Percentiles rank a stretch among this genome's conserved stretches.
Conservation (phyloP, 2,329 filamentous ascomycete genomes). For the Alternaria metachromatica region DNA sequence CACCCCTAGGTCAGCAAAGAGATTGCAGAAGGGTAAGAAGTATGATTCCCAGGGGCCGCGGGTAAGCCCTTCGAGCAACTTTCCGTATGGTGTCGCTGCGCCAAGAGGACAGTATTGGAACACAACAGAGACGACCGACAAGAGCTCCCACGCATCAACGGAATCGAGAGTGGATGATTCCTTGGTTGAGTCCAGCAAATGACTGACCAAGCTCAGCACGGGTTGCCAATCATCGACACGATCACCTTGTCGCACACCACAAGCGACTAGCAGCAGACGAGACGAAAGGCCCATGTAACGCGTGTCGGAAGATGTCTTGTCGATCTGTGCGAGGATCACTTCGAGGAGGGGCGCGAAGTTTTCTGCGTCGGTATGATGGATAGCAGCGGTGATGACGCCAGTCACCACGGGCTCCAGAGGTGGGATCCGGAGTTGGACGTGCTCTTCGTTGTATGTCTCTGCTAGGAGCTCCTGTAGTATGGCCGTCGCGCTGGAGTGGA, state of each 20-base stretch:
- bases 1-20: constrained; percentile 75
- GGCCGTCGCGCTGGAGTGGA: constrained; percentile 64
- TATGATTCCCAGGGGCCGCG: constrained; percentile 70
- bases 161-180: constrained; percentile 41
- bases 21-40: constrained; percentile 86
- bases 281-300: constrained; percentile 34
- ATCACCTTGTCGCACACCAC: constrained; percentile 81
- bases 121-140: constrained; percentile 65
- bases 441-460: constrained; percentile 33
- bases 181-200: constrained; percentile 43
- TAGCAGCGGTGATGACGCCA: constrained; percentile 78
- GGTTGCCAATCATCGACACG: constrained; percentile 75
- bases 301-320: constrained; percentile 54
- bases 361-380: constrained; percentile 79
- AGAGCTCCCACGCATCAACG: constrained; percentile 41
- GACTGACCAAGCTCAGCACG: constrained; percentile 58
- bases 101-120: constrained; percentile 82
- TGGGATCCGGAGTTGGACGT: constrained; percentile 53
- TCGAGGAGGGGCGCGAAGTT: constrained; percentile 74
- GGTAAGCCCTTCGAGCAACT: constrained; percentile 69
- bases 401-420: constrained; percentile 67
- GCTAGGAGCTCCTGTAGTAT: constrained; percentile 60
- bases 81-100: constrained; percentile 73
- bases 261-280: constrained; percentile 69
- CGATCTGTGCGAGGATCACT: constrained; percentile 56